A percentile compares a stretch with the other conserved stretches of the same genome.
phyloP scores from a whole-genome alignment of 768 basidiomycete species.

The Hemileccinum impolitum region DNA sequence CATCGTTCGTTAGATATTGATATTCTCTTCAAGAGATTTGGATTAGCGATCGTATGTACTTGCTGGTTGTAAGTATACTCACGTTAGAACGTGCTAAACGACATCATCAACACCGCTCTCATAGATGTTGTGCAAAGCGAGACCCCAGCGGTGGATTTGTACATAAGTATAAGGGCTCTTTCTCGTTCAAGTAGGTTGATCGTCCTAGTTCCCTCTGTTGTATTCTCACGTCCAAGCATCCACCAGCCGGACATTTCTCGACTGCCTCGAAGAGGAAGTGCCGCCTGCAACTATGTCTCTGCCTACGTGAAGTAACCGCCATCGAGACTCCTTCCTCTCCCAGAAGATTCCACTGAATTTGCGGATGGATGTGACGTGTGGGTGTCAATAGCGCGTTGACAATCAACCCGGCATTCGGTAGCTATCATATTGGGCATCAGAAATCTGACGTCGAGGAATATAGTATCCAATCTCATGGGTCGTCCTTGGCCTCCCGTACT shows the following conservation, averaged over 20 bases:
- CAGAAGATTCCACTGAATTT: slow-evolving; percentile 47
- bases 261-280: slow-evolving; percentile 48
- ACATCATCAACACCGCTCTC: slow-evolving; percentile 47
- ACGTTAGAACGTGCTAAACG: background rate
- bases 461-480: slow-evolving; percentile 70
- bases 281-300: slow-evolving; percentile 57
- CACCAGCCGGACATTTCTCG: slow-evolving; percentile 57
- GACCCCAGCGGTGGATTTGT: slow-evolving; percentile 76
- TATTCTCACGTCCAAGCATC: background rate
- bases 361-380: slow-evolving; percentile 63
- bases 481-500: slow-evolving; percentile 77
- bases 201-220: background rate
- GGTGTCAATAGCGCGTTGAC: slow-evolving; percentile 57
- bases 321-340: slow-evolving; percentile 59
- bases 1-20: slow-evolving; percentile 55
- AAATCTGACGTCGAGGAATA: background rate
- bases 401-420: slow-evolving; percentile 73
- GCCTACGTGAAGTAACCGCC: slow-evolving; percentile 70
- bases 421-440: slow-evolving; percentile 54
- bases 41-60: slow-evolving; percentile 62
- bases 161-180: slow-evolving; percentile 65
- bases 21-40: slow-evolving; percentile 64
- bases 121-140: slow-evolving; percentile 62
- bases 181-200: slow-evolving; percentile 61
- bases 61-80: background rate